Evolutionary conservation across 2,329 filamentous ascomycete genomes (phyloP).

Genomic region (Daldinia sp.): DNA sequence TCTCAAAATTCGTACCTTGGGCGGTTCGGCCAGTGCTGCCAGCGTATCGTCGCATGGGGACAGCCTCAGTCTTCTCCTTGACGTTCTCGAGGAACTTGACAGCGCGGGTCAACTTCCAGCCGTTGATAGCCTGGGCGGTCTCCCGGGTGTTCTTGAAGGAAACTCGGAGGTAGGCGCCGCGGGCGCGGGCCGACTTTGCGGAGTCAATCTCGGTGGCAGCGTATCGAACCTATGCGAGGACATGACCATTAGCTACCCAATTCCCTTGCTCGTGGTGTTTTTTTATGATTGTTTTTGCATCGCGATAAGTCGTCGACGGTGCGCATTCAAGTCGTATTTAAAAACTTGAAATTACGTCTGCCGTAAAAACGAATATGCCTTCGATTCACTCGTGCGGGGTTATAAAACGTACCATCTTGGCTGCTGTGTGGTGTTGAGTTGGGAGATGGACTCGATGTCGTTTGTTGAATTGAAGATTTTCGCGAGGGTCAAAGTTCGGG

Average conservation of each 20-base stretch:
- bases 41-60: conserved; percentile 97
- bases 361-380: conserved; percentile 12
- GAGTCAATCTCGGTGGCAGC: conserved; percentile 86
- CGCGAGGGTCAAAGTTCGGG: conserved; percentile 50
- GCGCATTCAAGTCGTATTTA: neutral
- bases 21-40: conserved; percentile 94
- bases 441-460: conserved; percentile 63
- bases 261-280: neutral
- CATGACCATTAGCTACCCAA: conserved; percentile 32
- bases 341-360: conserved; percentile 6
- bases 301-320: neutral
- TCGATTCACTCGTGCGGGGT: conserved; percentile 3
- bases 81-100: conserved; percentile 98
- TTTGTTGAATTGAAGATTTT: conserved; percentile 57
- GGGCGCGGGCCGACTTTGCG: conserved; percentile 95
- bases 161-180: conserved; percentile 98
- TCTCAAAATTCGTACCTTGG: conserved; percentile 80
- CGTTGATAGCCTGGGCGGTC: conserved; percentile 99
- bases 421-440: conserved; percentile 56
- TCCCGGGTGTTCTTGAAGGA: conserved; percentile 99
- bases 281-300: neutral
- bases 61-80: conserved; percentile 93
- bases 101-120: conserved; percentile 96
- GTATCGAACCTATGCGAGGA: conserved; percentile 82
- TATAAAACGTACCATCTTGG: conserved; percentile 64